Conservation (phyloP, 1,139 yeast genomes). For the Pichia inconspicua region DNA sequence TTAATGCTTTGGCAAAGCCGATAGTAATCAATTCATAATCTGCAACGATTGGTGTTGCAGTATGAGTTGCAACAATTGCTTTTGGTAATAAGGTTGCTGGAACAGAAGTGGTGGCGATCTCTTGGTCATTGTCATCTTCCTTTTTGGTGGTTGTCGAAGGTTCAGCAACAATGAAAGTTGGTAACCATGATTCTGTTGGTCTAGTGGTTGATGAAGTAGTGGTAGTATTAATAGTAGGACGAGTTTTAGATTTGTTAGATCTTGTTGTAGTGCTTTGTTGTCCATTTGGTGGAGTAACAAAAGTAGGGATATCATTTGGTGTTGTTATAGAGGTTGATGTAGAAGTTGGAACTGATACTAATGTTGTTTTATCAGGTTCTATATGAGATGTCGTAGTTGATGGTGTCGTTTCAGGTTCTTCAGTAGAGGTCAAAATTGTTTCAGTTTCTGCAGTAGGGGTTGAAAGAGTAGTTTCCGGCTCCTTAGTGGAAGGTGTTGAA, state of each 20-base stretch:
- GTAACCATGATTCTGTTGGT: constrained; percentile 36
- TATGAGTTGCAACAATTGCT: constrained; percentile 53
- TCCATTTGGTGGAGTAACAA: not conserved
- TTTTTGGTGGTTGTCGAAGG: constrained; percentile 22
- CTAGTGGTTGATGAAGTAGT: not conserved
- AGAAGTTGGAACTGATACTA: constrained; percentile 2
- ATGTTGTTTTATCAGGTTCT: not conserved
- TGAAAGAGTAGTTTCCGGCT: not conserved
- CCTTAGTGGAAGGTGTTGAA: not conserved
- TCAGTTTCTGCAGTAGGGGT: not conserved
- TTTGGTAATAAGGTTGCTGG: constrained; percentile 50
- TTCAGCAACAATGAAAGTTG: constrained; percentile 37
- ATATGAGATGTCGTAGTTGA: not conserved
- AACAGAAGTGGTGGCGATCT: constrained; percentile 25
- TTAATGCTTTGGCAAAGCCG: constrained; percentile 64
- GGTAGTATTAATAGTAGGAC: not conserved
- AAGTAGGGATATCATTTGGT: not conserved
- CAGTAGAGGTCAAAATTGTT: not conserved
- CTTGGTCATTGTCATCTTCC: constrained; percentile 24
- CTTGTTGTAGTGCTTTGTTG: not conserved
- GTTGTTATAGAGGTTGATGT: constrained; percentile 3
- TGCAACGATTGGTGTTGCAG: constrained; percentile 35
- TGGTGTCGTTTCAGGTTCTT: not conserved
- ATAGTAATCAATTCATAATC: constrained; percentile 48
- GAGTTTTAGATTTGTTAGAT: not conserved